Evolutionary conservation across 805 yeast species (phyloP), one percentile per base, ranked within the genome.

Genomic region (Kuraishia ogatae): DNA sequence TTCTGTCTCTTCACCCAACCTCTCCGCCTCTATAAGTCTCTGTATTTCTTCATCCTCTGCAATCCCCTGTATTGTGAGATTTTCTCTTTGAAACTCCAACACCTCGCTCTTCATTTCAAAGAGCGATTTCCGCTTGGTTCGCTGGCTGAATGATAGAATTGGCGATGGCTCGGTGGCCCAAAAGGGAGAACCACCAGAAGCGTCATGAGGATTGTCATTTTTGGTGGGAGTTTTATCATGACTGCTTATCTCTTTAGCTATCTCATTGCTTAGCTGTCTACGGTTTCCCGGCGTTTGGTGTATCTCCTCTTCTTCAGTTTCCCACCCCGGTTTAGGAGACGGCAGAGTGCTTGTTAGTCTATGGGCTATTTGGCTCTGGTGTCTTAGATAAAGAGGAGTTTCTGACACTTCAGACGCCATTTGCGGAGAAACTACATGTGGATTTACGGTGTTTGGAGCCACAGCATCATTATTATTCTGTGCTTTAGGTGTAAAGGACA

Each of bases 91-190:
- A 15, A 81, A 65, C 50, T 68, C 72, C 43, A 69, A 64, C 17
- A 75, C 70, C 55, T 80, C 87, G 49, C 74, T 70, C 59, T 75
- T 77, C 47, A 83, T 67, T 39, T 77, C 77, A 2, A 78, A 71
- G 10, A 83, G 57, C 2, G 75, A 65, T 50, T 73, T 68, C 2
- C 63, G 62, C 5, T 61, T 57, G 60, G 57, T 49, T 43, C 56
- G 48, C 24, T 60, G 51, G 20, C 52, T 39, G 17, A 47, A 53
- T 13, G 57, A 58, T 13, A 66, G 53, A n/a, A 66, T 58, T 2
- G 71, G 71, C 53, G 70, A 66, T 2, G 71, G 70, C 51, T 66
- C 70, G n/a, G 60, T 60, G 28, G 43, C 43, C 43, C 43, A 35
- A 11, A 35, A 35, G 3, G 43, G 43, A 17, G 43, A 35, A 10